Evolutionary conservation across 352 stramenopile genomes (phyloP), one percentile per base, ranked within the genome.

Genomic region (Phytophthora lateralis): DNA sequence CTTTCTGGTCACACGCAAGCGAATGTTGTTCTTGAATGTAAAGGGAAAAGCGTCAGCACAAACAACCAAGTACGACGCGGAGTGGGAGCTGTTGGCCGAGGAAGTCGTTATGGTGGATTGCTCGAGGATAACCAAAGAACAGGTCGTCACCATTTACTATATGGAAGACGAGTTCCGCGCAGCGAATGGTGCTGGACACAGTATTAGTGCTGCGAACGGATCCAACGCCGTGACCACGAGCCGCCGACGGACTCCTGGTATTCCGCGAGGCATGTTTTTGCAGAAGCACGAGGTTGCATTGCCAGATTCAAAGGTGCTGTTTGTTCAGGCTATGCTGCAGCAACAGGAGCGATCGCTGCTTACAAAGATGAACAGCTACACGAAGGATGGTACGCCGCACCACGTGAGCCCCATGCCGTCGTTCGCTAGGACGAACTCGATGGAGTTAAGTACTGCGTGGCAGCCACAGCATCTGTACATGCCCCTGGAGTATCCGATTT

Each of bases 241-340:
- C 34, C 67, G 75, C 26, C 73, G 69, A 37, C 63, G 80, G 14
- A 75, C 66, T 3, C 65, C 69, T 34, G 62, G 78, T 8, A 27
- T 73, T 21, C 60, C 53, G 11, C 75, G 75, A 56, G 82, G 82
- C 26, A 93, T 96, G 80, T 61, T 85, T n/a, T 57, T 96, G 30
- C 80, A 85, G 27, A 94, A 93, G 51, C 83, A 92, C 51, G 70
- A 80, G 34, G 81, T 96, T 37, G 69, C 75, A 37, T 38, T 96
- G 9, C 84, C 88, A 20, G 79, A 89, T 32, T 87, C 74, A 21
- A 90, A 92, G 55, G 73, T 91, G 18, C 46, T 93, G 18, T 96
- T 93, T 48, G 73, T 96, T 15, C 79, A 80, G 27, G 87, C 86
- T 1, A 96, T 95, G 85, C 69, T 96, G 20, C 85, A 96, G 58